Conservation (phyloP, 352 stramenopile species). For the Pythium plurisporium region DNA sequence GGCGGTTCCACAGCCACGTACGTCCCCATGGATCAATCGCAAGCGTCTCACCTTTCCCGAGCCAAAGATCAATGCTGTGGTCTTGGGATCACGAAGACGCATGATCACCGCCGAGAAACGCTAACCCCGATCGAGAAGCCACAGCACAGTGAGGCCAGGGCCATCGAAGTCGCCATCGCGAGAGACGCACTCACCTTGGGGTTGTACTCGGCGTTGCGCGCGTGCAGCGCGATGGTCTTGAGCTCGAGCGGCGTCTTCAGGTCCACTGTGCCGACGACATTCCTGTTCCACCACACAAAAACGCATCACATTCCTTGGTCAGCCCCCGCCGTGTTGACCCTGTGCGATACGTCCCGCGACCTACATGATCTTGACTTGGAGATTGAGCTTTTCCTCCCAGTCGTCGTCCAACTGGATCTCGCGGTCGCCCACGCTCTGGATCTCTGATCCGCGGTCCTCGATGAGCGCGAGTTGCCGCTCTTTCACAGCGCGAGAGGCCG, state of each 20-base stretch:
- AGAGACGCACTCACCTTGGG: conserved; percentile 91
- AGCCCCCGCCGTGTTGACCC: no score
- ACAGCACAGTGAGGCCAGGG: no score
- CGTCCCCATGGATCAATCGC: no score
- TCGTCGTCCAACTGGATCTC: conserved; percentile 77
- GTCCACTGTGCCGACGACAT: conserved; percentile 95
- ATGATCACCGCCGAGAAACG: conserved; percentile 97
- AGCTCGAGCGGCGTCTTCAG: conserved; percentile 94
- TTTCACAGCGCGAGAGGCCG: conserved; percentile 41
- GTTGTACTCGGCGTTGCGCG: conserved; percentile 99
- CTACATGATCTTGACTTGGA: conserved; percentile 83
- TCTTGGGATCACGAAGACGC: conserved; percentile 94
- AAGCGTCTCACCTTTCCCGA: conserved; percentile 87
- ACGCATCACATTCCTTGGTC: no score
- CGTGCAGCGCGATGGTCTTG: conserved; percentile 95
- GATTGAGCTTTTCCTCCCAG: conserved; percentile 73
- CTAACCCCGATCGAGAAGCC: conserved; percentile 18
- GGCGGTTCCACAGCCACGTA: no score
- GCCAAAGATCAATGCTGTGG: conserved; percentile 97
- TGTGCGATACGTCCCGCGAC: no score
- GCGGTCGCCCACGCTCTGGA: conserved; percentile 39
- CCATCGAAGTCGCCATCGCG: no score
- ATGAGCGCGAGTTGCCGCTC: conserved; percentile 71
- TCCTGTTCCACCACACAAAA: conserved; percentile 57
- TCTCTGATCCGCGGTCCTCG: conserved; percentile 31